A percentile compares a stretch with the other conserved stretches of the same genome.
These are phyloP conservation scores for Aspergillus unguis DNA, from an alignment of 2,329 filamentous ascomycete species.

Conservation along the genomic window DNA sequence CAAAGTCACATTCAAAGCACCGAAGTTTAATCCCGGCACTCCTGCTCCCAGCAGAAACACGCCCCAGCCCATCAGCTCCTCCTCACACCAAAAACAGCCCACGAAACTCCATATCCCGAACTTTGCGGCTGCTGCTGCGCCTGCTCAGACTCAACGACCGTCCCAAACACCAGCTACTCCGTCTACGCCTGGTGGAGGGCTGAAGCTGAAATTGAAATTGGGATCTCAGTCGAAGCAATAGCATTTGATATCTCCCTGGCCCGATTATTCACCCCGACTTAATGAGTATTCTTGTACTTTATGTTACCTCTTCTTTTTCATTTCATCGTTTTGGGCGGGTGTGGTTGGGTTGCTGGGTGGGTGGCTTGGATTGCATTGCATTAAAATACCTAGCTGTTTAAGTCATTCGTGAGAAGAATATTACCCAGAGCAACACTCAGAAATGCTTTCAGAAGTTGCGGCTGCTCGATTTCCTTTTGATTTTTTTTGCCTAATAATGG, in stretches of 20 bases:
- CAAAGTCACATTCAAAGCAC: conserved; percentile 43
- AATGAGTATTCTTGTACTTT: conserved; percentile 16
- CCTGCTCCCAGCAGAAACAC: conserved; percentile 19
- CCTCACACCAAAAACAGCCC: conserved; percentile 21
- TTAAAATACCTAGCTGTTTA: not conserved
- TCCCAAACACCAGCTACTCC: conserved; percentile 30
- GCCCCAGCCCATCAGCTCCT: not conserved
- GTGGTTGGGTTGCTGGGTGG: conserved; percentile 3
- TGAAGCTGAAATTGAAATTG: conserved; percentile 45
- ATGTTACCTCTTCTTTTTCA: conserved; percentile 4
- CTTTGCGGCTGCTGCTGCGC: conserved; percentile 25
- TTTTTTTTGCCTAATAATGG: too few relatives aligned
- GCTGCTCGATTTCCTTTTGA: too few relatives aligned
- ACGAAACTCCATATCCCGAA: conserved; percentile 36
- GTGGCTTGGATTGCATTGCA: conserved; percentile 11
- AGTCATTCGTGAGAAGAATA: too few relatives aligned
- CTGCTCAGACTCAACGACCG: not conserved
- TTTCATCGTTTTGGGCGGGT: conserved; percentile 10
- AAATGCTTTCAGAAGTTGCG: too few relatives aligned
- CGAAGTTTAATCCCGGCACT: conserved; percentile 32
- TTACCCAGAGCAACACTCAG: too few relatives aligned
- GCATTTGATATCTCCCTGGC: not conserved
- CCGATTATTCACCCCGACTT: conserved; percentile 1
- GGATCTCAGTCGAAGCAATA: conserved; percentile 32
- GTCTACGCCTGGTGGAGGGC: conserved; percentile 32